Base-by-base conservation (phyloP, 768 basidiomycete species). In the Xerocomellus chrysenteron region DNA sequence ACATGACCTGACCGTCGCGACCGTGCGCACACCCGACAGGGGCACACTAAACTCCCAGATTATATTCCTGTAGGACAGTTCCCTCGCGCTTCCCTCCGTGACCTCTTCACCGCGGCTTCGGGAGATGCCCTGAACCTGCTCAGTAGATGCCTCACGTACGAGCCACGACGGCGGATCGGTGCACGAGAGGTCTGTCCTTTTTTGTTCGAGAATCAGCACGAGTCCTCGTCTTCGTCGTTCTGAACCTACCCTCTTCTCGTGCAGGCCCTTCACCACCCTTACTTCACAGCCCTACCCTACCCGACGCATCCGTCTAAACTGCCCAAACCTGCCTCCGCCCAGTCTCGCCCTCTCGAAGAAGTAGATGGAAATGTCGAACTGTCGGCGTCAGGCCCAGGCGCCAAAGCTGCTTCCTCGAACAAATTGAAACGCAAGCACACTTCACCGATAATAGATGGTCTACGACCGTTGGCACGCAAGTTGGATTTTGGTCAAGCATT, bases 21-120 rank as follows among this genome's bases (percentile, higher is more conserved):
- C 28, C 9, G 13, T 32, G 19, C 40, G 19, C 26, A 47, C 11
- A 13, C 44, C 9, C 33, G 44, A n/a, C 61, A 95, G 94, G 94
- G 93, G 10, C 90, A 97, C 73, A 89, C 85, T 3, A 88, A 89
- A 72, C 79, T 99, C 13, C 94, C 94, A 4, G 90, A 96, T 73
- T 97, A 94, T 67, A 80, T 95, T 3, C 80, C 88, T 2, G 84
- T 95, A 13, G 91, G 91, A 37, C 88, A 90, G 62, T 92, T 94
- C 68, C 90, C 92, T 2, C 90, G 88, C 71, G 81, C 86, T 13
- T 87, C 87, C 16, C 76, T 98, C 39, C 84, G 92, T 35, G 86
- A 90, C 63, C 82, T 97, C 50, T 96, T 99, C 76, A 92, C 91
- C 0, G 95, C 94, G 8, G 92, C 95, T 2, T 92, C 85, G 42